These are phyloP conservation scores for Prillingera fragicola DNA, from an alignment of 1,284 basidiomycete species.

Conservation along the genomic window DNA sequence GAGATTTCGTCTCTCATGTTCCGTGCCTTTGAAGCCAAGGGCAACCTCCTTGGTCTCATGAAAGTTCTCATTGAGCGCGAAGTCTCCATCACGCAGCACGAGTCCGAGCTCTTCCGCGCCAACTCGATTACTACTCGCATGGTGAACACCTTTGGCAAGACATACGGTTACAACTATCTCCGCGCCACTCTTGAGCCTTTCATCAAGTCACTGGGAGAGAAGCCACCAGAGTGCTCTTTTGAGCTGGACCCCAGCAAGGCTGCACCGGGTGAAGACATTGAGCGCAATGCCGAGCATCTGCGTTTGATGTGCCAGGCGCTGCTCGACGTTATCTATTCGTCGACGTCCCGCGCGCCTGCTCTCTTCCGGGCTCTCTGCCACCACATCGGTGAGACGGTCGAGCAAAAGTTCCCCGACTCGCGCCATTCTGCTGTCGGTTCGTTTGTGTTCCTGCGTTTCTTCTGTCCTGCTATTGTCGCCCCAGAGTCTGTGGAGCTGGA, in stretches of 20 bases:
- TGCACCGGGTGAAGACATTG: slow-evolving; percentile 58
- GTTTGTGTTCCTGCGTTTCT: slow-evolving; percentile 78
- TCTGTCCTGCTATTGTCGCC: slow-evolving; percentile 71
- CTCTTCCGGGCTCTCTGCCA: slow-evolving; percentile 83
- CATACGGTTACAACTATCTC: slow-evolving; percentile 83
- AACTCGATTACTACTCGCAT: slow-evolving; percentile 81
- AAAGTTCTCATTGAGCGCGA: slow-evolving; percentile 81
- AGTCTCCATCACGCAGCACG: slow-evolving; percentile 71
- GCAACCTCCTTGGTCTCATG: slow-evolving; percentile 63
- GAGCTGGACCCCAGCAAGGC: slow-evolving; percentile 68
- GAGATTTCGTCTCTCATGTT: slow-evolving; percentile 74
- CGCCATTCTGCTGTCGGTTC: slow-evolving; percentile 82
- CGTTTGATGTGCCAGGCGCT: slow-evolving; percentile 70
- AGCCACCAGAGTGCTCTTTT: slow-evolving; percentile 68
- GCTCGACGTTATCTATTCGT: slow-evolving; percentile 67
- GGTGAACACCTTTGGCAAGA: slow-evolving; percentile 73
- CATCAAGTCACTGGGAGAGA: slow-evolving; percentile 63
- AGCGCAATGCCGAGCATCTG: slow-evolving; percentile 66
- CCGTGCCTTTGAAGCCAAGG: slow-evolving; percentile 74
- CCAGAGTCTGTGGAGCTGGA: slow-evolving; percentile 80
- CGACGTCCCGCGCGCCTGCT: slow-evolving; percentile 64
- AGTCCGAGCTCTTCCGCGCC: slow-evolving; percentile 72
- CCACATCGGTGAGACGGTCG: slow-evolving; percentile 76
- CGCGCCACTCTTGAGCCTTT: slow-evolving; percentile 70
- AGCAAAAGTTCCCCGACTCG: slow-evolving; percentile 70